A percentile compares a stretch with the other conserved stretches of the same genome.
phyloP scores from a whole-genome alignment of 805 yeast species.

The Hanseniaspora lindneri region DNA sequence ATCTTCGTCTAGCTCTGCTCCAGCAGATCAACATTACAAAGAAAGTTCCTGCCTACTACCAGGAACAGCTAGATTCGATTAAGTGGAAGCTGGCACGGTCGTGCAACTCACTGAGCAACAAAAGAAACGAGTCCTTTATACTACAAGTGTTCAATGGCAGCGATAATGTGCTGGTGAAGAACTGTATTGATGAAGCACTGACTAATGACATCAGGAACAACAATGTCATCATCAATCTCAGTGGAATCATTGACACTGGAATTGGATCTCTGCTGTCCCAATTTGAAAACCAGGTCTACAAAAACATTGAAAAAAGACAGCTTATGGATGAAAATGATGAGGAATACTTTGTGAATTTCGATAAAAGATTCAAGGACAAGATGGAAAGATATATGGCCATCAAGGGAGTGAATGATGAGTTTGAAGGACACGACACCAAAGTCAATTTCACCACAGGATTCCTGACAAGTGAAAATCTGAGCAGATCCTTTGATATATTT shows the following conservation, averaged over 20 bases:
- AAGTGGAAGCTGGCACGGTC: conserved; percentile 12
- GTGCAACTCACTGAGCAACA: conserved; percentile 5
- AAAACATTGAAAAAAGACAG: conserved; percentile 10
- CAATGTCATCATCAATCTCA: conserved; percentile 11
- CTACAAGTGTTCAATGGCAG: conserved; percentile 3
- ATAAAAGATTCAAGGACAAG: conserved; percentile 12
- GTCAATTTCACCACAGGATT: conserved; percentile 4
- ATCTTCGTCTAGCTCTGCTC: conserved; percentile 2
- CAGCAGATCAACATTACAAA: conserved; percentile 1
- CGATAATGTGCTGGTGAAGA: background rate
- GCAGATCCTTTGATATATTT: conserved; percentile 13
- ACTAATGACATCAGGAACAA: conserved; percentile 13
- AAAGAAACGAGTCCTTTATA: conserved; percentile 15
- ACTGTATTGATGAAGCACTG: conserved; percentile 4
- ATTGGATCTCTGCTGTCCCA: conserved; percentile 3
- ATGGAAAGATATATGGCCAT: conserved; percentile 13
- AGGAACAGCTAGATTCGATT: background rate
- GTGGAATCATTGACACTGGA: conserved; percentile 12
- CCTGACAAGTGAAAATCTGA: conserved; percentile 9
- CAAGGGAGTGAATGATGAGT: background rate
- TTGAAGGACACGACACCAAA: background rate
- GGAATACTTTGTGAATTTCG: conserved; percentile 6
- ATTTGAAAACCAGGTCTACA: conserved; percentile 14
- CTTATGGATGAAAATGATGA: background rate
- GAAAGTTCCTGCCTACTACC: background rate